Evolutionary conservation across 495 filamentous ascomycete genomes (phyloP).

Genomic region (Aspergillus cavernicola): DNA sequence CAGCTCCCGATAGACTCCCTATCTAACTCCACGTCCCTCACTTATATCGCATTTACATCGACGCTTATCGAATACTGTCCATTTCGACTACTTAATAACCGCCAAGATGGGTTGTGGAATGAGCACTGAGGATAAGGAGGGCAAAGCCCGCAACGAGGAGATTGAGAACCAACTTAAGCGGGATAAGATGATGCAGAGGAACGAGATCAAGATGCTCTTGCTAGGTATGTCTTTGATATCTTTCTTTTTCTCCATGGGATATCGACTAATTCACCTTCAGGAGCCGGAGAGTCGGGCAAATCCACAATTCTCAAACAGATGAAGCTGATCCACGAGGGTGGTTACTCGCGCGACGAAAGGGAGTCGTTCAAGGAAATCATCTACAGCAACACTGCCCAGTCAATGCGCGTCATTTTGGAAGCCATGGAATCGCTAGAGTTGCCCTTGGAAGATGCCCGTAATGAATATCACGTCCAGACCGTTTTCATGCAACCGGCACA

Average conservation of each 20-base stretch:
- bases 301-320: slow-evolving; percentile 99
- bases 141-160: slow-evolving; percentile 97
- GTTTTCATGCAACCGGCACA: slow-evolving; percentile 95
- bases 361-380: slow-evolving; percentile 87
- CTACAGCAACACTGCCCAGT: slow-evolving; percentile 96
- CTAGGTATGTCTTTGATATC: slow-evolving; percentile 61
- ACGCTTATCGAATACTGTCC: slow-evolving; percentile 15
- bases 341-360: slow-evolving; percentile 54
- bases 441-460: slow-evolving; percentile 78
- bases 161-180: slow-evolving; percentile 97
- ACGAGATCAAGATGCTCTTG: slow-evolving; percentile 99
- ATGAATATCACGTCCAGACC: slow-evolving; percentile 92
- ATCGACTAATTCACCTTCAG: slow-evolving; percentile 43
- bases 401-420: slow-evolving; percentile 92
- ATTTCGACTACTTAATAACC: slow-evolving; percentile 22
- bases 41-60: slow-evolving; percentile 6
- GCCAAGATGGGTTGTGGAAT: slow-evolving; percentile 98
- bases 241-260: neutral
- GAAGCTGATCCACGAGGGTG: slow-evolving; percentile 63
- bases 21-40: neutral
- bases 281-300: slow-evolving; percentile 99
- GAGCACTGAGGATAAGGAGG: slow-evolving; percentile 99
- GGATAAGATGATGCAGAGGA: slow-evolving; percentile 92
- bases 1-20: slow-evolving; percentile 20
- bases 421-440: slow-evolving; percentile 93